These are phyloP conservation scores for Botrytis galanthina DNA, from an alignment of 2,329 filamentous ascomycete species.

Conservation along the genomic window DNA sequence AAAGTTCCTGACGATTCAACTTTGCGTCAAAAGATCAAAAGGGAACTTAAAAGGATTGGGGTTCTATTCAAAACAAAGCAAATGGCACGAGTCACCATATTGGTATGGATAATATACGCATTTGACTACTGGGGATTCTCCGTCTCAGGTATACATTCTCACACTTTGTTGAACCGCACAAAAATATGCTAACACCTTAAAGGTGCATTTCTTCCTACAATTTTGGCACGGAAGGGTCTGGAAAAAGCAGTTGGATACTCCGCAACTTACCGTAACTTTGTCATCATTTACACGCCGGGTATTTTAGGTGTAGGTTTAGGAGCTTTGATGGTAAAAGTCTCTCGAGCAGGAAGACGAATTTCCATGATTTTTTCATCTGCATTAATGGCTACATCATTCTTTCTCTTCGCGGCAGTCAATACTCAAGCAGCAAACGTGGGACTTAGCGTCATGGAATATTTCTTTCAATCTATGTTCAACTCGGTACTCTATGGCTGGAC, in stretches of 20 bases:
- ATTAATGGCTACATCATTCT: conserved; percentile 34
- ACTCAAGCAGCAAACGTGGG: conserved; percentile 34
- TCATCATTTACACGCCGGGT: conserved; percentile 41
- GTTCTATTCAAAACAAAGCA: conserved; percentile 45
- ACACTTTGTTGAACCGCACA: conserved; percentile 21
- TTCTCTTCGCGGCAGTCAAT: conserved; percentile 34
- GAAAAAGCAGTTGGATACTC: conserved; percentile 29
- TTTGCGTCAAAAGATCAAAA: not conserved
- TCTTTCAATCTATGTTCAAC: conserved; percentile 36
- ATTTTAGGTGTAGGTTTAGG: conserved; percentile 36
- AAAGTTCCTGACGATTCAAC: not conserved
- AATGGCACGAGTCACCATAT: conserved; percentile 46
- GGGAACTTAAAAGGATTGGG: conserved; percentile 44
- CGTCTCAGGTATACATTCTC: conserved; percentile 41
- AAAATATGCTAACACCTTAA: conserved; percentile 19
- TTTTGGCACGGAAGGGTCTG: conserved; percentile 37
- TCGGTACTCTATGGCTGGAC: conserved; percentile 31
- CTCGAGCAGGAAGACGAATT: conserved; percentile 33
- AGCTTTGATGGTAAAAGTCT: conserved; percentile 25
- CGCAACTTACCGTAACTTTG: conserved; percentile 39
- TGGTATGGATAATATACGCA: conserved; percentile 51
- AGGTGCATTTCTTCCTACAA: conserved; percentile 44
- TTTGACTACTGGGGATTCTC: conserved; percentile 50
- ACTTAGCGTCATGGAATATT: conserved; percentile 37
- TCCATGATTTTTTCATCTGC: conserved; percentile 35